Base-by-base conservation (phyloP, 1,284 basidiomycete species). In the Malassezia psittaci region DNA sequence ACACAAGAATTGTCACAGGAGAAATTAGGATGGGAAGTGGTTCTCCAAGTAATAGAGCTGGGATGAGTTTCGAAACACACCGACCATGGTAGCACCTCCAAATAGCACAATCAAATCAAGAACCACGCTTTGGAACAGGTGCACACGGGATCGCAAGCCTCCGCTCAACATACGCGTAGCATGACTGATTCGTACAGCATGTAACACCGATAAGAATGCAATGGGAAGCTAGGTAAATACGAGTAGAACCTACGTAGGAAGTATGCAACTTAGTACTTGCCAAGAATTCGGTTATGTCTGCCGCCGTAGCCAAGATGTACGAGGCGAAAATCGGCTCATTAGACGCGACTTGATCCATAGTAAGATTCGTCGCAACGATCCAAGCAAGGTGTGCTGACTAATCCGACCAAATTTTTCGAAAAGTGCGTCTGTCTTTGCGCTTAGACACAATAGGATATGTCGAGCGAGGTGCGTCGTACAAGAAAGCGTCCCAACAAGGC, bases 41-140 rank as follows among this genome's bases (percentile, higher is more conserved):
- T 18, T 60, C 45, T 0, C 58, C 67, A 9, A 68, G 45, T 24
- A 66, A 43, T 36, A 65, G 29, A 0, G 58, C 53, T 43, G 41
- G 15, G 5, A 7, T 9, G 39, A 18, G 39, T 41, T 7, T 11
- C 11, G 2, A 5, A 11, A 43, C 41, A 32, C 10, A 43, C 41
- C 41, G 18, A 55, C 40, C 1, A 55, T 16, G 6, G 37, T 41
- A 0, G 52, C 47, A 8, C 63, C 60, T n/a, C 62, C 65, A 52
- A 70, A 68, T 48, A 70, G 61, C 34, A 68, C 52, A 21, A 67
- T 60, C 51, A 62, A 60, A 38, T 67, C 60, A 13, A 70, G 54
- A 11, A 68, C 34, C 9, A 66, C 51, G 12, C 65, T 58, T 50
- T 68, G 67, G 51, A 62, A 63, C 9, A 67, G 35, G 32, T 52